Base-by-base conservation (phyloP, 2,329 filamentous ascomycete species). In the Fusarium nodosum region DNA sequence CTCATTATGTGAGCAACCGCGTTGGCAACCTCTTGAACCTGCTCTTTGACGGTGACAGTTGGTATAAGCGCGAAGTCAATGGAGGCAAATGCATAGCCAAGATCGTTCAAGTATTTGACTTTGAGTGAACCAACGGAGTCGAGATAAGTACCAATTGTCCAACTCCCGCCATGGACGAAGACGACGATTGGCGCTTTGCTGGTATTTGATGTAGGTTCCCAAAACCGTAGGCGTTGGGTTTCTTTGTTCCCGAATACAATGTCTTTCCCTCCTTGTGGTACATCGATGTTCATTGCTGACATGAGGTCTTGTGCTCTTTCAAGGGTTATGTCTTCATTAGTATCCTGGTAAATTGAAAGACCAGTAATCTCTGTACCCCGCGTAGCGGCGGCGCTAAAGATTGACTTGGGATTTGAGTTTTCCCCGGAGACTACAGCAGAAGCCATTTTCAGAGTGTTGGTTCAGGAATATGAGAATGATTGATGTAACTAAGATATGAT, bases 21-120 rank as follows among this genome's bases (percentile, higher is more conserved):
- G 2, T 56, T 42, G 2, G 60, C 58, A 3, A 63, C 51, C 4
- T 63, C 58, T 31, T 63, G 48, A 0, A 63, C 60, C 22, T 63
- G 60, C 2, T 63, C 42, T 20, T 63, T 22, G 0, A 63, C 60
- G 2, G 48, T 63, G 3, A 56, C 10, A 4, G 9, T 9, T 0
- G 58, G 60, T 2, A 63, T 63, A 0, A 63, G 57, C 3, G 60
- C 47, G 12, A 48, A 63, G 6, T 63, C 60, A 10, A 63, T 26
- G 0, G 60, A 63, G 0, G 58, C 58, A 15, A 63, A 63, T 1
- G 48, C 41, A 2, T 56, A 63, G 0, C 60, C 58, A 1, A 63
- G 30, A 1, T 30, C 18, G 5, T 41, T 48, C 12, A 63, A 7
- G 26, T 63, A 34, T 4, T 10, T 28, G 30, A 63, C 58, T 38